phyloP scores from a whole-genome alignment of 106 monocot species.

The Platanthera zijinensis region DNA sequence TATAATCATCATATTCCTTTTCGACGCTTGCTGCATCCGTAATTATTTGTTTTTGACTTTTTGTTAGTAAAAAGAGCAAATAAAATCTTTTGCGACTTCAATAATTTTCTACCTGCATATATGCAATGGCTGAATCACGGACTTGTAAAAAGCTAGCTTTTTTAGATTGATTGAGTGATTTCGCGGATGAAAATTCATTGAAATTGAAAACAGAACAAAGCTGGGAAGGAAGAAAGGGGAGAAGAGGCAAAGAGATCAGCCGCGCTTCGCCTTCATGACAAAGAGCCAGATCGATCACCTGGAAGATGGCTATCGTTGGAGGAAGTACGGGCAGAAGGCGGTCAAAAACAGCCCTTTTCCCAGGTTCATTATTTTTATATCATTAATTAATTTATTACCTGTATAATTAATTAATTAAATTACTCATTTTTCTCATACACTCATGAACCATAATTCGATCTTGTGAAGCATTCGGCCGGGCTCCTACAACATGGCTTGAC shows the following conservation, averaged over 20 bases:
- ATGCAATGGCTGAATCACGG: no score
- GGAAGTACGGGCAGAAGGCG: slow-evolving; percentile 92
- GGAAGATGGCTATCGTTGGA: slow-evolving; percentile 90
- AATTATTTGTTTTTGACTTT: no score
- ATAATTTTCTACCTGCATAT: no score
- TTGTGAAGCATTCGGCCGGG: no score
- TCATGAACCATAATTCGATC: neutral
- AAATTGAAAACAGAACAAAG: slow-evolving; percentile 36
- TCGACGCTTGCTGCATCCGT: no score
- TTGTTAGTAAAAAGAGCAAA: no score
- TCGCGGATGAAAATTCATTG: neutral
- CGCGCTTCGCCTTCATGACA: slow-evolving; percentile 89
- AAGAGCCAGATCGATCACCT: slow-evolving; percentile 91
- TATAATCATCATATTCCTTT: no score
- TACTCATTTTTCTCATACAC: no score
- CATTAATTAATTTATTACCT: neutral
- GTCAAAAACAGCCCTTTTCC: slow-evolving; percentile 95
- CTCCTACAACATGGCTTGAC: no score
- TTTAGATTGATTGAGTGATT: neutral
- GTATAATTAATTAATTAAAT: neutral
- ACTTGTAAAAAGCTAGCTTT: neutral
- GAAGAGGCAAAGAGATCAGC: slow-evolving; percentile 52
- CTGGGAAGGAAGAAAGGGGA: slow-evolving; percentile 53
- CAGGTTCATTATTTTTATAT: slow-evolving; percentile 26
- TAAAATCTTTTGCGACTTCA: no score